Base-by-base conservation (phyloP, 805 yeast genomes). In the Crinitomyces ghanaensis region DNA sequence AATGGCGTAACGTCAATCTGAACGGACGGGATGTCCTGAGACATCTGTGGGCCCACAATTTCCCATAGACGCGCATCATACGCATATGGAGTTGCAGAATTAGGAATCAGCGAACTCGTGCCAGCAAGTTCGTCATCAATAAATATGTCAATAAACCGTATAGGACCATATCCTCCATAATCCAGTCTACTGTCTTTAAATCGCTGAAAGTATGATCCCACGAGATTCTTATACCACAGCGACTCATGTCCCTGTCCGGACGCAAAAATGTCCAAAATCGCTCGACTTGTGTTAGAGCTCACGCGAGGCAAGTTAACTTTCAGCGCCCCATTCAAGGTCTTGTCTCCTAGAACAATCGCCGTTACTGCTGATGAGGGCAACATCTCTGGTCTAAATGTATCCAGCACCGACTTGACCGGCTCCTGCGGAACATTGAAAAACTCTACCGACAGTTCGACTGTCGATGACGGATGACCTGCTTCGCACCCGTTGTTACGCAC, bases 1-100 rank as follows among this genome's bases (percentile, higher is more conserved):
- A 74, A 63, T 0, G 80, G 72, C 6, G 88, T 70, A 28, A 83
- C 46, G 42, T 84, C 93, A 29, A 83, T 50, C 34, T 74, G 76
- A 42, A 77, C 61, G 12, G 77, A 66, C 13, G 72, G 74, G 21
- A 81, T 59, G 53, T 84, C 93, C 55, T 75, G 80, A 0, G 93
- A 76, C 8, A 25, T 12, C 36, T 73, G 68, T 16, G 68, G 65
- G 2, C 82, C 74, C 5, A 83, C 93, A 39, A 80, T 71, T 3
- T 93, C 83, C 95, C 95, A 84, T 30, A 83, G 57, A 3, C 77
- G 65, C 1, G 95, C 93, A 2, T 85, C 70, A 21, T 75, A 57
- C 2, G 93, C 94, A n/a, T n/a, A n/a, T 5, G 94, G 94, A 1
- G 93, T 73, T 57, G 65, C 84, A 11, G 84, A 66, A 5, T 74